phyloP scores from a whole-genome alignment of 2,329 filamentous ascomycete species.

The Fusarium incarnatum region DNA sequence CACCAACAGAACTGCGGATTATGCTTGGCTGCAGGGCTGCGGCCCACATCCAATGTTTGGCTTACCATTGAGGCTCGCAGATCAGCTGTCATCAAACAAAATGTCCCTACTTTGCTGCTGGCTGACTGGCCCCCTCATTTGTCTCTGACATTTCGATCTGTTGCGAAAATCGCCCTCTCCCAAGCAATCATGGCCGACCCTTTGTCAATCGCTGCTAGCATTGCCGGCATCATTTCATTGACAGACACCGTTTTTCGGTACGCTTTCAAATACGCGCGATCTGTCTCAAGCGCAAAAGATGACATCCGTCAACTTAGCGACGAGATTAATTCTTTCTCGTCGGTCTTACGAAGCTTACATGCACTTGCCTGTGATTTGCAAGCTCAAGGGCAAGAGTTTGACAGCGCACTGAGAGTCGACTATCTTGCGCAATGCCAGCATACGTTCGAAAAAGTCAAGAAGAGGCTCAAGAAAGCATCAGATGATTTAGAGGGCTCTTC shows the following conservation, averaged over 20 bases:
- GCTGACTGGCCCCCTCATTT: not conserved
- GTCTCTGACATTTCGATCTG: not conserved
- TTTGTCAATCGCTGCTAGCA: conserved; percentile 8
- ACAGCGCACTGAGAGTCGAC: not conserved
- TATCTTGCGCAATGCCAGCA: not conserved
- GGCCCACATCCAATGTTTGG: too few species aligned
- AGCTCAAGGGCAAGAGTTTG: not conserved
- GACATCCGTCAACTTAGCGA: not conserved
- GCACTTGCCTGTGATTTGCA: conserved; percentile 2
- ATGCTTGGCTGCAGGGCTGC: too few species aligned
- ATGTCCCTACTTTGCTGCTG: not conserved
- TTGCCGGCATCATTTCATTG: conserved; percentile 6
- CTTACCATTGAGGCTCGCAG: too few species aligned
- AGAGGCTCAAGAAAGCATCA: not conserved
- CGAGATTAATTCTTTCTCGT: not conserved
- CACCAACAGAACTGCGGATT: too few species aligned
- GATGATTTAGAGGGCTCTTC: not conserved
- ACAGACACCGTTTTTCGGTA: not conserved
- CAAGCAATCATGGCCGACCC: conserved; percentile 6
- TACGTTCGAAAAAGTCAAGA: not conserved
- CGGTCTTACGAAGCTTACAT: not conserved
- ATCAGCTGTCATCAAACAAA: too few species aligned
- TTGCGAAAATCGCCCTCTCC: not conserved
- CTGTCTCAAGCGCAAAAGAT: not conserved
- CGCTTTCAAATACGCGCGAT: not conserved